A percentile compares a stretch with the other conserved stretches of the same genome.
Evolutionary conservation across 2,329 filamentous ascomycete species (phyloP).

Genomic region (Calonectria fujianensis): DNA sequence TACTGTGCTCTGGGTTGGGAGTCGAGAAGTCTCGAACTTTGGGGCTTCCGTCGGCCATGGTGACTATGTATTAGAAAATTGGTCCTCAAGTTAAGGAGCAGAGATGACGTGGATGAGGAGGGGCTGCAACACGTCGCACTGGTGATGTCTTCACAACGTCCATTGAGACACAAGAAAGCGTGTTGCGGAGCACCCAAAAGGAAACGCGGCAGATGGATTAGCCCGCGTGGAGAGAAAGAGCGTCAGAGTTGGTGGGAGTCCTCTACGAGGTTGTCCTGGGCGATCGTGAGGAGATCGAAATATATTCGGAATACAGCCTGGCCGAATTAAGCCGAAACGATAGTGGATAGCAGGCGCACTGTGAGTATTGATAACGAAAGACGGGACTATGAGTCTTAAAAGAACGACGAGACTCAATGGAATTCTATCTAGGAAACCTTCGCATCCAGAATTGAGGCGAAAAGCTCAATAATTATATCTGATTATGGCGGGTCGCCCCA

Average conservation of each 20-base stretch:
- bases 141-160: constrained; percentile 21
- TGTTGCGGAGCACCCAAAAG: background rate
- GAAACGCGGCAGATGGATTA: background rate
- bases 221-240: background rate
- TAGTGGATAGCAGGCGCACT: constrained; percentile 29
- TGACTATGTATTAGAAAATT: background rate
- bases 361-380: background rate
- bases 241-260: background rate
- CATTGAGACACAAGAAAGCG: constrained; percentile 23
- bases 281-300: constrained; percentile 23
- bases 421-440: constrained; percentile 1
- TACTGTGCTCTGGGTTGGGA: constrained; percentile 8
- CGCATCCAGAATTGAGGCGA: constrained; percentile 7
- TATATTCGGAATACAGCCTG: constrained; percentile 22
- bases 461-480: constrained; percentile 18
- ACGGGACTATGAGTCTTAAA: background rate
- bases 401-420: background rate
- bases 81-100: constrained; percentile 13
- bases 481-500: constrained; percentile 12
- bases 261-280: constrained; percentile 7
- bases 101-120: constrained; percentile 19
- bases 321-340: constrained; percentile 31
- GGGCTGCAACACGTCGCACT: constrained; percentile 21
- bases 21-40: constrained; percentile 32
- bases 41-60: constrained; percentile 15